Evolutionary conservation across 208 protist genomes (phyloP).

Genomic region (Porcisia deanei): DNA sequence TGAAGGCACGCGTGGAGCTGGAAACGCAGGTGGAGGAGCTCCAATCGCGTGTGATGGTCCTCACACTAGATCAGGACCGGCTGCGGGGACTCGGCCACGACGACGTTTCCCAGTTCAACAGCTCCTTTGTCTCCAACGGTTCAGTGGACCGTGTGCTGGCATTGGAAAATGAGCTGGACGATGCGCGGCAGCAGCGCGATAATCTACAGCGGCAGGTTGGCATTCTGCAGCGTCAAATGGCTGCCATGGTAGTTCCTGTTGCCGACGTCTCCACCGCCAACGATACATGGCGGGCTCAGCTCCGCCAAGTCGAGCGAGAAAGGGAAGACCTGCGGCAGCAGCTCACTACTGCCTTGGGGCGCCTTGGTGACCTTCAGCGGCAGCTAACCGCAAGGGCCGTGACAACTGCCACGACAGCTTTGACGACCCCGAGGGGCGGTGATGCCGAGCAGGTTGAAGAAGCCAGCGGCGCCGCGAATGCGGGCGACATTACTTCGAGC

Average conservation of each 20-base stretch:
- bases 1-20: conserved; percentile 43
- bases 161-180: conserved; percentile 74
- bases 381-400: conserved; percentile 12
- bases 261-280: conserved; percentile 30
- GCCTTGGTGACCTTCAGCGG: conserved; percentile 28
- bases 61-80: conserved; percentile 32
- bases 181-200: conserved; percentile 57
- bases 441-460: background rate
- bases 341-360: conserved; percentile 40
- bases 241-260: conserved; percentile 32
- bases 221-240: conserved; percentile 63
- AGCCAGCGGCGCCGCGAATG: conserved; percentile 2
- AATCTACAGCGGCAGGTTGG: conserved; percentile 55
- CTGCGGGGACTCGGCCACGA: conserved; percentile 31
- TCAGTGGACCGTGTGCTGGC: conserved; percentile 59
- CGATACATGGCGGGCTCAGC: conserved; percentile 49
- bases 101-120: conserved; percentile 30
- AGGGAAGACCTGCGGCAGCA: conserved; percentile 54
- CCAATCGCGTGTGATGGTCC: conserved; percentile 44
- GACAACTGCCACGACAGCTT: background rate
- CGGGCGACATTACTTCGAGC: background rate
- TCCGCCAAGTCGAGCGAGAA: conserved; percentile 64
- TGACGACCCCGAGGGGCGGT: background rate
- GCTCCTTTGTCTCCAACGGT: conserved; percentile 63
- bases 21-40: conserved; percentile 64